Base-by-base conservation (phyloP, 176 grass and related monocot species). In the Puccinellia tenuiflora region DNA sequence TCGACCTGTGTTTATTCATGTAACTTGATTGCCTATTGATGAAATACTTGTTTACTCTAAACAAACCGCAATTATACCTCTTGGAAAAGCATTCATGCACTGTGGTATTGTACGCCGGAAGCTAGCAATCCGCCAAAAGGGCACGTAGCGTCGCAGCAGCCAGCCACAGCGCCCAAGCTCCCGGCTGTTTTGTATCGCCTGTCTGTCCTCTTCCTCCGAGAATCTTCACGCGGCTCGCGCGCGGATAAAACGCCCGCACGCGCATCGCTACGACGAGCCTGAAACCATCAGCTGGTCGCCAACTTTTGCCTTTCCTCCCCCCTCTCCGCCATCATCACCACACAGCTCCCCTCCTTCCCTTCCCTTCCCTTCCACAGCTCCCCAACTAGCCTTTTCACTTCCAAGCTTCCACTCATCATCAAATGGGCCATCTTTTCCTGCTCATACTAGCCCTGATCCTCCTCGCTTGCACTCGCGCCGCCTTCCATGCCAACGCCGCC, bases 211-310 rank as follows among this genome's bases (percentile, higher is more conserved):
- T 75, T 79, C 67, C 79, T 38, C 37, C 37, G 55, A 35, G 79
- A 90, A 86, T 90, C 88, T 31, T 45, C 78, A 24, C 66, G 30
- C 54, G 21, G 21, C 72, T 8, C 73, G 39, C 68, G 18, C 81
- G 60, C 69, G 68, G 68, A 90, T 86, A 90, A 86, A 86, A 83
- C 79, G 84, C 54, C 73, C 79, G 83, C 88, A 79, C 84, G 88
- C 66, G 45, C 79, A 13, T 17, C 0, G 54, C 66, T 0, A 29
- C 80, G 60, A 40, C 37, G 10, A 45, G 20, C 15, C 57, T 24
- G 78, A 76, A 76, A 52, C 56, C 31, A 38, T 14, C 78, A 14
- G 52, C 77, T 51, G 83, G 45, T 72, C 43, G 35, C 73, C 83
- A 79, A 79, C 74, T 90, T 86, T 86, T 39, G 74, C 84, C 88